Percentiles rank a stretch among this genome's conserved stretches.
phyloP scores from a whole-genome alignment of 139 green algal species.

The Chlamydomonas schloesseri region DNA sequence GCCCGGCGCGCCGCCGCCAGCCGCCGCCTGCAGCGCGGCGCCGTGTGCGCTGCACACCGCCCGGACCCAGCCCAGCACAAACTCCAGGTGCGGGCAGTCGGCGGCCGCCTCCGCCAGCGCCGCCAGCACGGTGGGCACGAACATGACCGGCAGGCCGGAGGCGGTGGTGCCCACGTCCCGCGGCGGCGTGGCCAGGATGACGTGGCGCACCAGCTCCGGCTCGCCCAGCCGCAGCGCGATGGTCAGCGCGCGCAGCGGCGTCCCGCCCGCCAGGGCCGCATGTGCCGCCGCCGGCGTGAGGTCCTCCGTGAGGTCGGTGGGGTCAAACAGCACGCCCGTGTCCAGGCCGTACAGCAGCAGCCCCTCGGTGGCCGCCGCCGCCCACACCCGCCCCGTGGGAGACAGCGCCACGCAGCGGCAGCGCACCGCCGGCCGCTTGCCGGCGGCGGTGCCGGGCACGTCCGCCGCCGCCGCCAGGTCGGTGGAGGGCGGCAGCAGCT shows the following conservation, averaged over 20 bases:
- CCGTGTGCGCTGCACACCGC: slow-evolving; percentile 72
- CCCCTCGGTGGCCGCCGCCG: slow-evolving; percentile 92
- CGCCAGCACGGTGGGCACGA: slow-evolving; percentile 62
- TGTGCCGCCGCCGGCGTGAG: slow-evolving; percentile 82
- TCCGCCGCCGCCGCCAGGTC: slow-evolving; percentile 44
- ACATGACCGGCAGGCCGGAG: slow-evolving; percentile 67
- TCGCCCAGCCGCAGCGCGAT: slow-evolving; percentile 87
- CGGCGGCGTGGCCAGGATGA: slow-evolving; percentile 66
- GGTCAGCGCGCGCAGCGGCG: slow-evolving; percentile 78
- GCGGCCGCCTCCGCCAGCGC: slow-evolving; percentile 70
- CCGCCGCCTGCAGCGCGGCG: slow-evolving; percentile 54
- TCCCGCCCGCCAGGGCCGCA: not conserved
- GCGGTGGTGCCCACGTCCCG: slow-evolving; percentile 62
- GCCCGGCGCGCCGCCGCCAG: not conserved
- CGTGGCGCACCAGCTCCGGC: slow-evolving; percentile 69
- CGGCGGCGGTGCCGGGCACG: slow-evolving; percentile 57
- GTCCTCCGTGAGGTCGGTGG: slow-evolving; percentile 92
- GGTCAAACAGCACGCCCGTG: slow-evolving; percentile 89
- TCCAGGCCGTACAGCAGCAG: slow-evolving; percentile 93
- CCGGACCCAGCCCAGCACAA: slow-evolving; percentile 79
- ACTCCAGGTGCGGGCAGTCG: slow-evolving; percentile 84
- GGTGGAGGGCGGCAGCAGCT: slow-evolving; percentile 60
- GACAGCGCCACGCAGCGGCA: slow-evolving; percentile 84
- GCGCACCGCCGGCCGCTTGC: slow-evolving; percentile 59
- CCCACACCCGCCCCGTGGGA: slow-evolving; percentile 88